Base-by-base conservation (phyloP, 140 eudicot species). In the Cichorium intybus region DNA sequence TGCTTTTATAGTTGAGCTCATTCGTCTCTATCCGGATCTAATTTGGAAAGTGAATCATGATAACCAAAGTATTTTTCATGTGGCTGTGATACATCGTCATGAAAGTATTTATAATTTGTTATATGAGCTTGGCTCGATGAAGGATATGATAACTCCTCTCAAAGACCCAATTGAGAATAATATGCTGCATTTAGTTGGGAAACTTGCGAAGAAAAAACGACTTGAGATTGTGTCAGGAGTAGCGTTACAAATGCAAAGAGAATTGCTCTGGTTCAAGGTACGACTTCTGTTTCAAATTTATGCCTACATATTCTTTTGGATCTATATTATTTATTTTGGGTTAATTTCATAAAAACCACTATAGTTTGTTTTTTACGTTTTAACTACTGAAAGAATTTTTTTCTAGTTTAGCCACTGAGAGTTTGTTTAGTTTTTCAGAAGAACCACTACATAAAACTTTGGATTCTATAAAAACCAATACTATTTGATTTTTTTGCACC, bases 161-260 rank as follows among this genome's bases (percentile, higher is more conserved):
- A 71, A 62, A 52, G 69, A 79, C 16, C 16, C 1, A 10, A 28
- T 48, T 10, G 22, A 50, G 4, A 71, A 60, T 17, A 79, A 70
- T 33, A 75, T 75, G 72, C 23, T 79, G 50, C 84, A 79, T 52
- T 52, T 79, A 56, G 84, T 70, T 4, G 73, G 68, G 51, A 62
- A 33, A 26, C 37, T 54, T 54, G 60, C 31, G 15, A 26, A 54
- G 35, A 54, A 54, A 54, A 54, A 54, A n/a, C 60, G 31, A 15
- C 60, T n/a, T 54, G 35, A 54, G 12, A 26, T 10, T 24, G 35
- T 24, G 1, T 26, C 60, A 5, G 60, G 60, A 26, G 35, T 54
- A 0, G 60, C 60, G 4, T 9, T 54, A 23, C 37, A 54, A 26
- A 26, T 54, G 21, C 60, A 54, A 26, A 16, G 35, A 11, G 60